These are phyloP conservation scores for Ophiobolus disseminans DNA, from an alignment of 2,329 filamentous ascomycete species.

Conservation along the genomic window DNA sequence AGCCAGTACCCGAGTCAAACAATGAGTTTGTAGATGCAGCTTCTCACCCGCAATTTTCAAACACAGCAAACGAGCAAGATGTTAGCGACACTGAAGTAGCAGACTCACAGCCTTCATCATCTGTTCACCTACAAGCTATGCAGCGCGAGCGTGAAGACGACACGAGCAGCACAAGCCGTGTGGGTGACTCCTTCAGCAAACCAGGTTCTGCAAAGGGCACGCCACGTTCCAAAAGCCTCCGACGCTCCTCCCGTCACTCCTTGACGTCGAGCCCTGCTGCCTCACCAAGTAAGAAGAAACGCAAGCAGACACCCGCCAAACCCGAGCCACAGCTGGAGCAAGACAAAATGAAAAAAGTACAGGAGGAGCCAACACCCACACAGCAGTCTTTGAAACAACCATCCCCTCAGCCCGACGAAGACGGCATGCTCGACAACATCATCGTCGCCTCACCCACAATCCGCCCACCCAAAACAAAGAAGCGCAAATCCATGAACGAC, in stretches of 20 bases:
- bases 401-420: constrained; percentile 27
- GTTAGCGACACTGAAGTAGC: constrained; percentile 31
- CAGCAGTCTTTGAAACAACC: background rate
- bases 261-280: constrained; percentile 24
- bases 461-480: constrained; percentile 13
- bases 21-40: constrained; percentile 32
- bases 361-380: constrained; percentile 1
- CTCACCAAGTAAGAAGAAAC: constrained; percentile 30
- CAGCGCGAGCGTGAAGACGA: constrained; percentile 9
- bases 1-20: constrained; percentile 24
- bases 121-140: background rate
- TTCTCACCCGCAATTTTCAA: constrained; percentile 19
- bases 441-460: constrained; percentile 38
- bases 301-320: constrained; percentile 24
- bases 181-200: constrained; percentile 48
- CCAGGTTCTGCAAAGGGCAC: constrained; percentile 24
- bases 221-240: constrained; percentile 24
- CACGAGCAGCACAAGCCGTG: constrained; percentile 37
- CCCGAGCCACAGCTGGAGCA: constrained; percentile 23
- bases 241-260: constrained; percentile 38
- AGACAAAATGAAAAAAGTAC: constrained; percentile 13
- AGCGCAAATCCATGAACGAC: constrained; percentile 27
- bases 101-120: constrained; percentile 22
- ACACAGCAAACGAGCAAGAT: constrained; percentile 6
- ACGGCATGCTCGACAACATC: constrained; percentile 51